These are phyloP conservation scores for Elongisporangium prolatum DNA, from an alignment of 352 stramenopile genomes.

Conservation along the genomic window DNA sequence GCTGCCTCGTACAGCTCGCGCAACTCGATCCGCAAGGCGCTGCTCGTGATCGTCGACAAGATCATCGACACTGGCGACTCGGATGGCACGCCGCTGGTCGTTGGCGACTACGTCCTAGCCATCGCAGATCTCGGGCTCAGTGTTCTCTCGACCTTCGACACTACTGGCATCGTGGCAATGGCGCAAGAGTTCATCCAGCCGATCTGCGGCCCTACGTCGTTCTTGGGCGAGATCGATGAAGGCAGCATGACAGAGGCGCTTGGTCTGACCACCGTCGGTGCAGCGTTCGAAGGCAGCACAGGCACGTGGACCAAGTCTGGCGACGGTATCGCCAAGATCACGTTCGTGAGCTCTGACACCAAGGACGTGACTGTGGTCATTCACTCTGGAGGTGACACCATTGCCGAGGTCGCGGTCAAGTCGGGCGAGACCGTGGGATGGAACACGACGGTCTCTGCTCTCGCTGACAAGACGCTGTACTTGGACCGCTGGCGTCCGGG, in stretches of 20 bases:
- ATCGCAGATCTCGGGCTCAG: conserved; percentile 25
- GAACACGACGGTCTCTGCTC: conserved; percentile 12
- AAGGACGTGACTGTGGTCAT: conserved; percentile 19
- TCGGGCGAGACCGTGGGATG: conserved; percentile 13
- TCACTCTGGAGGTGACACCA: conserved; percentile 19
- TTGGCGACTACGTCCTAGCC: conserved; percentile 28
- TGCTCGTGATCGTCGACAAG: conserved; percentile 1
- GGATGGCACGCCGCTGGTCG: conserved; percentile 13
- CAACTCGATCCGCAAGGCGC: conserved; percentile 6
- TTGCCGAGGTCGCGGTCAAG: conserved; percentile 14
- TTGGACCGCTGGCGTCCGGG: conserved; percentile 37
- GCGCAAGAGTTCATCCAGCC: conserved; percentile 35
- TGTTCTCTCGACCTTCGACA: conserved; percentile 31
- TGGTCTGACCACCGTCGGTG: conserved; percentile 2
- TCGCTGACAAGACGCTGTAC: conserved; percentile 27
- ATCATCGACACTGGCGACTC: background rate
- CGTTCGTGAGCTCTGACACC: conserved; percentile 20
- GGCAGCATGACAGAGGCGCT: conserved; percentile 22
- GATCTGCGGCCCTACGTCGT: conserved; percentile 22
- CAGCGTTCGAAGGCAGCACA: conserved; percentile 27
- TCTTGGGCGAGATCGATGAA: conserved; percentile 29
- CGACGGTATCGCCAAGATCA: conserved; percentile 18
- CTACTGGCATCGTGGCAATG: conserved; percentile 32
- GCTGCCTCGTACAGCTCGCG: conserved; percentile 13
- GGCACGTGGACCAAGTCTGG: conserved; percentile 26